These are phyloP conservation scores for Nadsonia fulvescens DNA, from an alignment of 805 yeast genomes.

Conservation along the genomic window DNA sequence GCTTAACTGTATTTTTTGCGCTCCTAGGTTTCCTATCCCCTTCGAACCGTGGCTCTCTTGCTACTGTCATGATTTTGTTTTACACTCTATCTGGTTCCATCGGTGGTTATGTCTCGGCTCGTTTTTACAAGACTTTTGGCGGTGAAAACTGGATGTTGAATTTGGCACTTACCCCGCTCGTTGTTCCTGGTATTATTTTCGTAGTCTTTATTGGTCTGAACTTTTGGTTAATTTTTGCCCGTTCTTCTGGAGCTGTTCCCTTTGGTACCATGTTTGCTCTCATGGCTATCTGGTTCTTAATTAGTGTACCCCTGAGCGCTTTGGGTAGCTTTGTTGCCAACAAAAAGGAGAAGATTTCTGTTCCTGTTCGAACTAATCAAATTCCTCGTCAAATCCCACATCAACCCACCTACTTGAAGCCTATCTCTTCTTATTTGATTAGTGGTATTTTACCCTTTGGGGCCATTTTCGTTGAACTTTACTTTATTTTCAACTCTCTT, in stretches of 20 bases:
- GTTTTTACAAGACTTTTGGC: slow-evolving; percentile 71
- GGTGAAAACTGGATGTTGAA: slow-evolving; percentile 86
- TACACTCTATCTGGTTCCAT: slow-evolving; percentile 66
- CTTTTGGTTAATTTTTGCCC: slow-evolving; percentile 57
- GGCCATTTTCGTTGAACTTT: slow-evolving; percentile 85
- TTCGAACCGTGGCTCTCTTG: slow-evolving; percentile 81
- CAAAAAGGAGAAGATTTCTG: slow-evolving; percentile 34
- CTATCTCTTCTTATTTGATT: slow-evolving; percentile 45
- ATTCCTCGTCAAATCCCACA: slow-evolving; percentile 91
- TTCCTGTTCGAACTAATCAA: slow-evolving; percentile 85
- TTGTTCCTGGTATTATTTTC: slow-evolving; percentile 73
- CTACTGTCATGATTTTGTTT: slow-evolving; percentile 75
- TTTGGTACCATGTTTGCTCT: slow-evolving; percentile 74
- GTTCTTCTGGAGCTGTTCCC: slow-evolving; percentile 91
- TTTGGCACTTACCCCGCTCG: slow-evolving; percentile 60
- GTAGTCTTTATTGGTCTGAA: slow-evolving; percentile 49
- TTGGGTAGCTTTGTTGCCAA: slow-evolving; percentile 69
- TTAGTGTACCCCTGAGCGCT: slow-evolving; percentile 71
- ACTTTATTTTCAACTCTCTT: slow-evolving; percentile 73
- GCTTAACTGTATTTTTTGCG: slow-evolving; percentile 63
- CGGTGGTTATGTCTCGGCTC: slow-evolving; percentile 79
- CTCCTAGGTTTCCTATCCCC: slow-evolving; percentile 82
- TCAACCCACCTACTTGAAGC: slow-evolving; percentile 69
- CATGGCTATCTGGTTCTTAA: slow-evolving; percentile 63
- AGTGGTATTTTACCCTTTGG: slow-evolving; percentile 93